Percentiles rank a stretch among this genome's conserved stretches.
These are phyloP conservation scores for Melastoma candidum DNA, from an alignment of 441 rosid genomes.

Conservation along the genomic window DNA sequence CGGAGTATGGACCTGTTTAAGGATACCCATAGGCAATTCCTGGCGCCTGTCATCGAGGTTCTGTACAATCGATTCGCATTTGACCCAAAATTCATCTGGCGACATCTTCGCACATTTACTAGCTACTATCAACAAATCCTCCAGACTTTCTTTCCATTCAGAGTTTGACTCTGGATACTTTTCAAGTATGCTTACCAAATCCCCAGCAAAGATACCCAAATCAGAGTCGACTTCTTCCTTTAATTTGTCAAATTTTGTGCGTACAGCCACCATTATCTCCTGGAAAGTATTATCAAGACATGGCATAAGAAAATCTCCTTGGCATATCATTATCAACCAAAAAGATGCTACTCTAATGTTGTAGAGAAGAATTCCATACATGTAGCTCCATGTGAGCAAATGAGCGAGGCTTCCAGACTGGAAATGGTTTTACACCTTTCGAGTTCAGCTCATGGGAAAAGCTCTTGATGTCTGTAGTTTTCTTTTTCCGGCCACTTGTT, in stretches of 20 bases:
- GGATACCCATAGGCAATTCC: constrained; percentile 83
- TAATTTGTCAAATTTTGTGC: constrained; percentile 72
- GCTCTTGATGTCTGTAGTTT: constrained; percentile 75
- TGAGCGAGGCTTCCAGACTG: constrained; percentile 83
- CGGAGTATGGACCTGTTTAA: constrained; percentile 81
- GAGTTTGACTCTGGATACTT: constrained; percentile 51
- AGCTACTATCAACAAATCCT: constrained; percentile 82
- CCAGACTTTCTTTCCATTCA: constrained; percentile 67
- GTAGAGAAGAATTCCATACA: not conserved
- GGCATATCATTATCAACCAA: too few relatives aligned
- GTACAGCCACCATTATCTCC: constrained; percentile 81
- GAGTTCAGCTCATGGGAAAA: constrained; percentile 99
- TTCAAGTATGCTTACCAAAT: constrained; percentile 78
- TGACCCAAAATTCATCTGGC: constrained; percentile 73
- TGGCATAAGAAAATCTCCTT: too few relatives aligned
- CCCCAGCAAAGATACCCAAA: constrained; percentile 85
- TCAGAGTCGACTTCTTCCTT: constrained; percentile 95
- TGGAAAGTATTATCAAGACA: constrained; percentile 16
- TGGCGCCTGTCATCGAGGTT: constrained; percentile 85
- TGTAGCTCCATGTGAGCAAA: constrained; percentile 87
- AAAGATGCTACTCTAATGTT: too few relatives aligned
- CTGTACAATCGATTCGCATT: constrained; percentile 90
- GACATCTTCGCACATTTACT: constrained; percentile 76
- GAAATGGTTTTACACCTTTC: constrained; percentile 92
- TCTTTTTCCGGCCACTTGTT: constrained; percentile 80